A percentile compares a stretch with the other conserved stretches of the same genome.
phyloP scores from a whole-genome alignment of 768 basidiomycete species.

The Amanita phalloides region DNA sequence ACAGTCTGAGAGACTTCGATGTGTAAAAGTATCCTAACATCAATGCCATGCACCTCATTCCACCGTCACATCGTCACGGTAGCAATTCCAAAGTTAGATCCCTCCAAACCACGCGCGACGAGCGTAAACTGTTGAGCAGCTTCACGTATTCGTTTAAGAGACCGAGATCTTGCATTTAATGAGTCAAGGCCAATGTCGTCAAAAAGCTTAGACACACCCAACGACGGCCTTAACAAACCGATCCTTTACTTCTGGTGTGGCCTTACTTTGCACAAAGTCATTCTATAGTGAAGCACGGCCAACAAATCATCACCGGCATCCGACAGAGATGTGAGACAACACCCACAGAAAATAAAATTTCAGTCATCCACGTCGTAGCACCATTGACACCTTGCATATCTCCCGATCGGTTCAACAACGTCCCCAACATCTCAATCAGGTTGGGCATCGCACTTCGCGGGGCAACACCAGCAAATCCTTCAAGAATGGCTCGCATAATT shows the following conservation, averaged over 20 bases:
- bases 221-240: slow-evolving; percentile 64
- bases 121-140: slow-evolving; percentile 84
- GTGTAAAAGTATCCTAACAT: too few species aligned
- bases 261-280: slow-evolving; percentile 65
- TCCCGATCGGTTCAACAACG: slow-evolving; percentile 42
- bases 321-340: background rate
- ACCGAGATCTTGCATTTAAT: slow-evolving; percentile 44
- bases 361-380: slow-evolving; percentile 58
- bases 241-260: slow-evolving; percentile 65
- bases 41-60: too few species aligned
- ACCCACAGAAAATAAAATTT: slow-evolving; percentile 54
- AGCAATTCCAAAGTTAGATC: slow-evolving; percentile 79
- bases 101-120: slow-evolving; percentile 75
- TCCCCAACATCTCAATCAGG: slow-evolving; percentile 71
- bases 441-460: slow-evolving; percentile 79
- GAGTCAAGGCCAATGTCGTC: background rate
- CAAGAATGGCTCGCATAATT: slow-evolving; percentile 64
- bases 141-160: slow-evolving; percentile 63
- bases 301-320: background rate
- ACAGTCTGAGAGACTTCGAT: too few species aligned
- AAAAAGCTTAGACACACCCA: slow-evolving; percentile 32
- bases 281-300: slow-evolving; percentile 28
- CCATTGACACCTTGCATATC: slow-evolving; percentile 19
- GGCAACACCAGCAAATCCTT: slow-evolving; percentile 75
- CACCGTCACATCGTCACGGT: slow-evolving; percentile 39